A percentile compares a stretch with the other conserved stretches of the same genome.
These are phyloP conservation scores for Nannochloropsis gaditana DNA, from an alignment of 108 stramenopile species.

Conservation along the genomic window DNA sequence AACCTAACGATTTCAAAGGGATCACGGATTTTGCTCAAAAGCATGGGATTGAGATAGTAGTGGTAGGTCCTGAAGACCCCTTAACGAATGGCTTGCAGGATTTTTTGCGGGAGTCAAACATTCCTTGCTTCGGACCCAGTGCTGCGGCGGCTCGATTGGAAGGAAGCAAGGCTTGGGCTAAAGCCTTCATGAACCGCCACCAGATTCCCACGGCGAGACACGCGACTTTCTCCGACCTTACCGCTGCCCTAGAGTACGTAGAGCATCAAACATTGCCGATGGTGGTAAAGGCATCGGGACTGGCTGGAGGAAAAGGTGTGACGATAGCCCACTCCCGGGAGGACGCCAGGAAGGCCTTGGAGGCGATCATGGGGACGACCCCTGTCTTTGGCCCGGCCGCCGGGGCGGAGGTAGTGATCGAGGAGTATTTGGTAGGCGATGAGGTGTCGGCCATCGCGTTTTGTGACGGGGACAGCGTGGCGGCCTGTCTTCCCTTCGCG, in stretches of 20 bases:
- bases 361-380: slow-evolving; percentile 81
- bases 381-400: slow-evolving; percentile 68
- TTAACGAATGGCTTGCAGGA: slow-evolving; percentile 44
- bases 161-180: slow-evolving; percentile 89
- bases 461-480: slow-evolving; percentile 70
- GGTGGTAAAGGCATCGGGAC: slow-evolving; percentile 91
- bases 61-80: slow-evolving; percentile 18
- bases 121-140: slow-evolving; percentile 79
- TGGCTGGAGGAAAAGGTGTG: slow-evolving; percentile 94
- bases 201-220: slow-evolving; percentile 83
- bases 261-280: slow-evolving; percentile 66
- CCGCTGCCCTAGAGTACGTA: slow-evolving; percentile 61
- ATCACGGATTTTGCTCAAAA: slow-evolving; percentile 23
- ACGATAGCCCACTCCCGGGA: slow-evolving; percentile 71
- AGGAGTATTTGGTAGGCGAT: slow-evolving; percentile 82
- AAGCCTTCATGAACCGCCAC: slow-evolving; percentile 82
- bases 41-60: slow-evolving; percentile 18
- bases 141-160: slow-evolving; percentile 81
- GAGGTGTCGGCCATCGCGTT: slow-evolving; percentile 87
- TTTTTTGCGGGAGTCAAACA: slow-evolving; percentile 56
- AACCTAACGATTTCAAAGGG: slow-evolving; percentile 7
- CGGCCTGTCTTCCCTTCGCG: slow-evolving; percentile 54
- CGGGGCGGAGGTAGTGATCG: slow-evolving; percentile 85
- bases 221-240: slow-evolving; percentile 68
- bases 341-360: slow-evolving; percentile 74